Evolutionary conservation across 2,329 filamentous ascomycete species (phyloP), one percentile per base, ranked within the genome.

Genomic region (Fusarium drepaniforme): DNA sequence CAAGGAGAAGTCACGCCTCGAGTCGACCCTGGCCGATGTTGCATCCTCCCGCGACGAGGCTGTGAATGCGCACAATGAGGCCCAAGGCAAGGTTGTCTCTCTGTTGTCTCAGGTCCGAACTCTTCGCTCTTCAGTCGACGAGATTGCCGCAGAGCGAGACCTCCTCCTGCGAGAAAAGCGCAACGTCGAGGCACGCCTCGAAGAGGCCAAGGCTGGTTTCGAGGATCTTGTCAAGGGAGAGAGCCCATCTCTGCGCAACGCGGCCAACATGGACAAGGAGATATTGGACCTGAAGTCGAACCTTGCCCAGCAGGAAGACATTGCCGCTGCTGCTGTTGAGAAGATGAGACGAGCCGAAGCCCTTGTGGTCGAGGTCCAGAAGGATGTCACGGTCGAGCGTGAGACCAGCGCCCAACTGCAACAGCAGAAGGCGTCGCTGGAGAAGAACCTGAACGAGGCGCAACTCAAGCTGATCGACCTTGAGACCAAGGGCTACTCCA

Each of bases 291-390:
- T 99, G 74, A 98, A 97, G 85, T 93, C 95, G 12, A 92, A 89
- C 75, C 89, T 98, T 38, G 96, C 96, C 5, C 95, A 98, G 80
- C 95, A 98, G 80, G 94, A 98, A 84, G 96, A 99, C 81, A 92
- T 98, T 68, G 94, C 95, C 13, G 91, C 93, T 1, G 96, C 97
- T 5, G 96, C 96, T 0, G 93, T 98, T 46, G 96, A 97, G 79
- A 98, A 98, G 88, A 99, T 99, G 97, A 91, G 96, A 66, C 92
- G 96, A 28, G 94, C 97, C 3, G 96, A 99, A 81, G 94, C 95
- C 6, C 86, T 98, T 37, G 93, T 92, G 1, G 91, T 93, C 11
- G 97, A 99, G 83, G 92, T 97, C 74, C 96, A 98, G 81, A 97
- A 97, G 82, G 97, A 99, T 79, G 94, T 98, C 72, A 91, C 92